Evolutionary conservation across 1,284 basidiomycete species (phyloP).

Genomic region (Golubevia sp.): DNA sequence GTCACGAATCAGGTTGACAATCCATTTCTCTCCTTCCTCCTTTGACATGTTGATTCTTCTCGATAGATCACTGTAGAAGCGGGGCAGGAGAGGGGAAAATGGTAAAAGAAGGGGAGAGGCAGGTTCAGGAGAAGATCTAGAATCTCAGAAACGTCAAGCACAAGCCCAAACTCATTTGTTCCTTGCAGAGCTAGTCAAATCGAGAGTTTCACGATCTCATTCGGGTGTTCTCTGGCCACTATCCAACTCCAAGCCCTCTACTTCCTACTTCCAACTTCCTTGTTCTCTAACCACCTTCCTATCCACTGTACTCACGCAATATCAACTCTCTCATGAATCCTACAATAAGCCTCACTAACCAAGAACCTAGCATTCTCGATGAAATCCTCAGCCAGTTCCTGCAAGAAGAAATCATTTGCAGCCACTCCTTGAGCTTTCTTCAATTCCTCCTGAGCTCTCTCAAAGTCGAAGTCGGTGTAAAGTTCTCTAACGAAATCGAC

Average conservation of each 20-base stretch:
- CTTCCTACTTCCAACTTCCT: too few relatives aligned
- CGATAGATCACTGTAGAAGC: slow-evolving; percentile 75
- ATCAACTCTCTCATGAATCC: slow-evolving; percentile 94
- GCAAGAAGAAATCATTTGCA: slow-evolving; percentile 90
- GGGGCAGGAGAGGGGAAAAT: slow-evolving; percentile 1
- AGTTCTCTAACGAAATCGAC: slow-evolving; percentile 91
- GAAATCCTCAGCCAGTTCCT: slow-evolving; percentile 86
- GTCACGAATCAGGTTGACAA: slow-evolving; percentile 96
- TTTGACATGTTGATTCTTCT: slow-evolving; percentile 86
- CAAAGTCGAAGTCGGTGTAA: slow-evolving; percentile 89
- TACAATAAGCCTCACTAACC: slow-evolving; percentile 94
- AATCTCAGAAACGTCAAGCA: too few relatives aligned
- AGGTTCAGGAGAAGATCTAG: too few relatives aligned
- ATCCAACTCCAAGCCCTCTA: too few relatives aligned
- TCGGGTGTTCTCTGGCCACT: too few relatives aligned
- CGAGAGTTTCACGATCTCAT: neutral
- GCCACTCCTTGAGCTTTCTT: slow-evolving; percentile 81
- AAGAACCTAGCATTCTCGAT: slow-evolving; percentile 93
- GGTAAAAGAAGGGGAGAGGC: neutral
- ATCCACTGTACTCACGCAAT: slow-evolving; percentile 72
- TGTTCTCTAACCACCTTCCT: neutral
- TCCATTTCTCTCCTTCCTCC: slow-evolving; percentile 98
- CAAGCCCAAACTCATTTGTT: neutral
- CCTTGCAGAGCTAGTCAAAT: neutral
- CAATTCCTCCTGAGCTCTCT: slow-evolving; percentile 82